Evolutionary conservation across 2,329 filamentous ascomycete species (phyloP), one percentile per base, ranked within the genome.

Genomic region (Fusarium dlaminii): DNA sequence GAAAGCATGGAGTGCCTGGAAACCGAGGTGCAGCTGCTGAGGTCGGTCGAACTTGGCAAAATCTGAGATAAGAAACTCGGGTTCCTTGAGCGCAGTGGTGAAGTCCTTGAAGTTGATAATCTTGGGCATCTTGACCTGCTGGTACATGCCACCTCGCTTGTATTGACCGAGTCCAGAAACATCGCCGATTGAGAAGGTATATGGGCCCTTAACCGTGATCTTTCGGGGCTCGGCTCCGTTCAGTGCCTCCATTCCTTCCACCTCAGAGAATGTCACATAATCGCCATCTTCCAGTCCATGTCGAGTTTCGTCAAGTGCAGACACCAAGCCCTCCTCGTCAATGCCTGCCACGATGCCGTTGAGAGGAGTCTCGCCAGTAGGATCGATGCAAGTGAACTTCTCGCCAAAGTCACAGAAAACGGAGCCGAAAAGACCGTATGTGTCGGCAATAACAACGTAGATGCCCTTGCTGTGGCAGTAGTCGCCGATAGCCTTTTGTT

Each of bases 121-220:
- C 85, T 96, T 98, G 57, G 96, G 96, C 96, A 98, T 98, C 89
- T 98, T 99, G 83, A 98, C 96, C 83, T 99, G 96, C 43, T 94
- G 92, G 83, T 93, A 99, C 68, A 98, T 90, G 69, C 96, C 96
- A 52, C 96, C 96, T 58, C 93, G 90, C 86, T 94, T 87, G 86
- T 99, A 99, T 78, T 93, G 88, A 40, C 96, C 96, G 40, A 98
- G 88, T 11, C 90, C 92, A 30, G 93, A 94, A 15, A 98, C 94
- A 81, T 98, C 94, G 46, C 96, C 96, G 77, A 99, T 98, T 20
- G 94, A 96, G 84, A 99, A 99, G 14, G 95, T 98, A 82, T 98
- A 99, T 8, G 96, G 96, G 2, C 94, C 96, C 85, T 97, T 98
- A 56, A 98, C 95, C 8, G 93, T 94, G 70, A 99, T 90, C 86